Percentiles rank a stretch among this genome's conserved stretches.
Conservation (phyloP, 2,329 filamentous ascomycete species). For the Pleoardoris graminearum region DNA sequence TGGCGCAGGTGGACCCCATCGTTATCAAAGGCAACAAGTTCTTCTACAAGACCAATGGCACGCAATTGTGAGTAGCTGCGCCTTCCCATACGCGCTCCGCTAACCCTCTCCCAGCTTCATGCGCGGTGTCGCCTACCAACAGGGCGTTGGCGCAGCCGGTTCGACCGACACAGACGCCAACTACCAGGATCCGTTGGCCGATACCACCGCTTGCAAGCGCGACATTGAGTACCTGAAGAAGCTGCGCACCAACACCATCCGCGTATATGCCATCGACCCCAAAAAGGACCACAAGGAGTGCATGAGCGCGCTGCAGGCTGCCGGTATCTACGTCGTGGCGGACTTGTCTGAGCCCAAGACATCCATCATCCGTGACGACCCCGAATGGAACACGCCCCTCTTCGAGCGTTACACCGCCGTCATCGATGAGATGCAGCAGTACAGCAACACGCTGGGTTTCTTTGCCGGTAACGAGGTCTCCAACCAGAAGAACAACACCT, state of each 20-base stretch:
- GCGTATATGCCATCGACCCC: conserved; percentile 91
- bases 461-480: conserved; percentile 98
- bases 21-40: conserved; percentile 82
- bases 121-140: conserved; percentile 93
- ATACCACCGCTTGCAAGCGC: conserved; percentile 72
- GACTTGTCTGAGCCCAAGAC: conserved; percentile 80
- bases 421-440: conserved; percentile 77
- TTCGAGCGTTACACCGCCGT: conserved; percentile 82
- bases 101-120: conserved; percentile 64
- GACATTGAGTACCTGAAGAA: conserved; percentile 81
- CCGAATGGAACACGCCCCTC: conserved; percentile 77
- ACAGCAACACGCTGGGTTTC: conserved; percentile 93
- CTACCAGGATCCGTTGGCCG: conserved; percentile 83
- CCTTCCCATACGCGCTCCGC: conserved; percentile 13
- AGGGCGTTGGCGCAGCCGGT: conserved; percentile 58
- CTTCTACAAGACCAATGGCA: conserved; percentile 82
- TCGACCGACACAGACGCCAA: conserved; percentile 50
- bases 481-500: conserved; percentile 85
- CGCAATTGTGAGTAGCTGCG: conserved; percentile 58
- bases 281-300: conserved; percentile 75
- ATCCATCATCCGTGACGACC: conserved; percentile 83
- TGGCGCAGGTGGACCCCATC: conserved; percentile 65
- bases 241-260: conserved; percentile 88
- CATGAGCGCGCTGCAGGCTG: conserved; percentile 79
- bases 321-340: conserved; percentile 92